Conservation (phyloP, 345 rosid genomes). For the Euphorbia tirucalli region DNA sequence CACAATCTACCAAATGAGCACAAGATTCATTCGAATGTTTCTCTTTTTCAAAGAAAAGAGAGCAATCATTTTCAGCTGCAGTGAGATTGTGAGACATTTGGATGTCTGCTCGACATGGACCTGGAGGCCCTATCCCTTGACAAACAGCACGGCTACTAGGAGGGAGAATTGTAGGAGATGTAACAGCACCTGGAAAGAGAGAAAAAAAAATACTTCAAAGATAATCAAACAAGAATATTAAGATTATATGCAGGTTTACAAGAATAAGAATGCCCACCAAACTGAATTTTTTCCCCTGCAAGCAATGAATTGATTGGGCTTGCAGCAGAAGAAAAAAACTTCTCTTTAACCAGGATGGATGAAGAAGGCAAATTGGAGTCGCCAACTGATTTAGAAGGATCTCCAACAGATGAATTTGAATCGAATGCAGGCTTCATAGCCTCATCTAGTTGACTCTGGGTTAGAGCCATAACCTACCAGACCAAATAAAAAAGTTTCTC, state of each 20-base stretch:
- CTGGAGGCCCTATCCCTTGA: conserved; percentile 61
- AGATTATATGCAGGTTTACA: background rate
- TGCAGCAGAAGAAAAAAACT: conserved; percentile 56
- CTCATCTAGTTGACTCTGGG: conserved; percentile 85
- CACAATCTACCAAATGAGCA: conserved; percentile 63
- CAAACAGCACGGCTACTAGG: conserved; percentile 43
- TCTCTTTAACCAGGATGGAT: conserved; percentile 56
- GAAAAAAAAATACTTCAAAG: conserved; percentile 15
- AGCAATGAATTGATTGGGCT: conserved; percentile 82
- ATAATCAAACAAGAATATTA: background rate
- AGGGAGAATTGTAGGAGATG: conserved; percentile 74
- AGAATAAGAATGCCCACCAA: conserved; percentile 56
- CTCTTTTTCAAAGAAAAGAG: conserved; percentile 69
- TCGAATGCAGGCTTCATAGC: conserved; percentile 82
- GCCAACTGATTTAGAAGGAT: conserved; percentile 44
- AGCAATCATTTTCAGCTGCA: conserved; percentile 45
- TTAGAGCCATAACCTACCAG: conserved; percentile 72
- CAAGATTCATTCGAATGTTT: conserved; percentile 50
- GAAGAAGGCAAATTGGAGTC: conserved; percentile 52
- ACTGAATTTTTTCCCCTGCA: conserved; percentile 95
- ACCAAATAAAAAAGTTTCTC: conserved; percentile 19
- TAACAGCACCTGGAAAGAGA: conserved; percentile 71
- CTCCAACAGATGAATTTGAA: conserved; percentile 63
- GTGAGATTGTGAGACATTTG: conserved; percentile 45
- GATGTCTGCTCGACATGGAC: conserved; percentile 45